Conservation (phyloP, 2,329 filamentous ascomycete species). For the Paecilomyces niveus region DNA sequence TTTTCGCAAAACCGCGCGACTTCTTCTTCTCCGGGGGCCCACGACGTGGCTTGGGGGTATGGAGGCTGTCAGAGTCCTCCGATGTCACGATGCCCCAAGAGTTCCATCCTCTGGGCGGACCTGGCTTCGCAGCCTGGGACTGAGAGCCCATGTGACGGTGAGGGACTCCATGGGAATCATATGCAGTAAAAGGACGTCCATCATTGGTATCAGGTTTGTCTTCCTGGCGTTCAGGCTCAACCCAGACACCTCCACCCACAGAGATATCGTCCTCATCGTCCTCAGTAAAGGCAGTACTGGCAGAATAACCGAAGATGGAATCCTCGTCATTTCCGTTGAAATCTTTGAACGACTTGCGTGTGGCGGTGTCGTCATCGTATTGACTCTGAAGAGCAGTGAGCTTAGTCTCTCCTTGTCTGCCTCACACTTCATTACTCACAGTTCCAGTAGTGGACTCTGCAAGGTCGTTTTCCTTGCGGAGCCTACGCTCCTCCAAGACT, state of each 20-base stretch:
- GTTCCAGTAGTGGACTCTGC: neutral
- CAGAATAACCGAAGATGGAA: neutral
- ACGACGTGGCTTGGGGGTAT: neutral
- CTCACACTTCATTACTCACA: neutral
- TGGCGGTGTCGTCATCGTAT: slow-evolving; percentile 3
- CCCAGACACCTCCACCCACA: slow-evolving; percentile 12
- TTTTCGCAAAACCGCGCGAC: slow-evolving; percentile 16
- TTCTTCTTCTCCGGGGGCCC: slow-evolving; percentile 2
- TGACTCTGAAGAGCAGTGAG: slow-evolving; percentile 10
- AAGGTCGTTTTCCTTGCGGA: slow-evolving; percentile 12
- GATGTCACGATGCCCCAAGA: slow-evolving; percentile 7
- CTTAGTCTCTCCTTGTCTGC: neutral
- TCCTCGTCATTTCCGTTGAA: slow-evolving; percentile 1
- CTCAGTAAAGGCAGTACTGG: neutral
- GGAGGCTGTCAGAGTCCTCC: neutral
- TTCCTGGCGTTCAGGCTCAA: slow-evolving; percentile 7
- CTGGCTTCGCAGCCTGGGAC: slow-evolving; percentile 8
- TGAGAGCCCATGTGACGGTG: slow-evolving; percentile 8
- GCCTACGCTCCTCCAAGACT: slow-evolving; percentile 23
- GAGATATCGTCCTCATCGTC: slow-evolving; percentile 10
- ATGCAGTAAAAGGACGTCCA: slow-evolving; percentile 11
- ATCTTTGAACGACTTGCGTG: slow-evolving; percentile 2
- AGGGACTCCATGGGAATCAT: slow-evolving; percentile 11
- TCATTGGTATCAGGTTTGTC: slow-evolving; percentile 3
- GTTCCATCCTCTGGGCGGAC: slow-evolving; percentile 9